Evolutionary conservation across 75 land plant species (phyloP), one percentile per base, ranked within the genome.

Genomic region (Picea glauca): DNA sequence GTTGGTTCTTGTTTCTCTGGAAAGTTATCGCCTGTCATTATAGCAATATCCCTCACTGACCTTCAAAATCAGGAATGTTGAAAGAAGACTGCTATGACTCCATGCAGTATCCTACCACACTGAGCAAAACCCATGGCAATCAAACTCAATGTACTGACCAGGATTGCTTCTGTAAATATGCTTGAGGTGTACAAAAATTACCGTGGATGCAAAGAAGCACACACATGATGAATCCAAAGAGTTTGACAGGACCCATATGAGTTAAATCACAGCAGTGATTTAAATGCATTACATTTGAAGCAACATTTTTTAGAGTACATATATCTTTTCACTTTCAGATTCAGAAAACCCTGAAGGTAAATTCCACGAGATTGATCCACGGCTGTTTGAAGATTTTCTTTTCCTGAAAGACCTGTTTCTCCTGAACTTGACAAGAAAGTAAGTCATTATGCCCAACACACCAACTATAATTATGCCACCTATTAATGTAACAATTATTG

Each of bases 381-480:
- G 72, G 67, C 80, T 76, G 68, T 54, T 84, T 13, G 74, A 61
- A 20, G 58, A 60, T 26, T 4, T 12, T 79, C 82, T 86, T 75
- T 60, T 80, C 86, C 86, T 85, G 13, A 82, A 58, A 60, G 74
- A 74, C 21, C 88, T 74, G 13, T 21, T 80, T 43, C 90, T 78
- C 66, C 78, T 90, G 30, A 62, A 80, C 80, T 84, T 84, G 76
- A 85, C 77, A 54, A 88, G 84, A 62, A 79, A 90, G 78, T 83
- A 90, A 3, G 88, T 90, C 92, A 90, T 88, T n/a, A 82, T 58
- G n/a, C 88, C 84, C 17, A 90, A 81, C 32, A 90, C 86, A 13
- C 86, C 84, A 17, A 79, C 76, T 90, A 90, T 90, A 60, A 78
- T 86, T 14, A 84, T 70, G 35, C 84, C 86, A 21, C 92, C 92